Evolutionary conservation across 345 rosid genomes (phyloP).

Genomic region (Corchorus capsularis): DNA sequence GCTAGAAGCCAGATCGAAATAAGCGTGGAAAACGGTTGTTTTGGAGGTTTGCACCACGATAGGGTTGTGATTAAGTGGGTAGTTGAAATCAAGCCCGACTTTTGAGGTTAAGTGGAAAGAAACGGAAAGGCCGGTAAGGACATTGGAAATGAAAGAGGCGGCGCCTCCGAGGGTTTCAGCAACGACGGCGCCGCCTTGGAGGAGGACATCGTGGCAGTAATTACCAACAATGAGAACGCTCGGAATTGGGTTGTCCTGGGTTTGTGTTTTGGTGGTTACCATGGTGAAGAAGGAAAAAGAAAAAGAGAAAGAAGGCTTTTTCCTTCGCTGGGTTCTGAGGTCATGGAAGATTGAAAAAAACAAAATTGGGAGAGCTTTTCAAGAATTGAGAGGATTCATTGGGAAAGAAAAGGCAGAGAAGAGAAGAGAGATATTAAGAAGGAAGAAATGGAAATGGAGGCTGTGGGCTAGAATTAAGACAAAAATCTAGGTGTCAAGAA

Average conservation of each 20-base stretch:
- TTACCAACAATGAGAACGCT: constrained; percentile 84
- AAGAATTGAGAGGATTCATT: constrained; percentile 10
- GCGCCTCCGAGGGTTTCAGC: constrained; percentile 97
- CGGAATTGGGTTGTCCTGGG: constrained; percentile 22
- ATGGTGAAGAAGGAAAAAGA: constrained; percentile 19
- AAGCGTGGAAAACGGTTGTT: constrained; percentile 82
- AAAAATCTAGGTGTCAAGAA: constrained; percentile 22
- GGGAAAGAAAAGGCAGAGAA: neutral
- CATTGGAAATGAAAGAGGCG: constrained; percentile 78
- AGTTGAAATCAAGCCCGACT: constrained; percentile 78
- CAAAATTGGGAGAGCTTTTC: neutral
- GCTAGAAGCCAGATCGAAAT: constrained; percentile 49
- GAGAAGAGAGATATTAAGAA: neutral
- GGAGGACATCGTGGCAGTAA: constrained; percentile 87
- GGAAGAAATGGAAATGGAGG: constrained; percentile 1
- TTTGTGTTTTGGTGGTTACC: constrained; percentile 20
- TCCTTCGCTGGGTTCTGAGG: constrained; percentile 17
- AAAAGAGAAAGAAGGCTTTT: neutral
- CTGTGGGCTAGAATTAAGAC: neutral
- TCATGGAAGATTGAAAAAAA: constrained; percentile 29
- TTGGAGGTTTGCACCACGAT: constrained; percentile 43
- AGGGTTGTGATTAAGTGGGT: constrained; percentile 46
- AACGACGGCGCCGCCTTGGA: constrained; percentile 50
- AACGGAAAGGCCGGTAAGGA: constrained; percentile 58
- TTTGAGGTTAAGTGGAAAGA: constrained; percentile 56